Conservation (phyloP, 345 rosid genomes). For the Crucihimalaya himalaica region DNA sequence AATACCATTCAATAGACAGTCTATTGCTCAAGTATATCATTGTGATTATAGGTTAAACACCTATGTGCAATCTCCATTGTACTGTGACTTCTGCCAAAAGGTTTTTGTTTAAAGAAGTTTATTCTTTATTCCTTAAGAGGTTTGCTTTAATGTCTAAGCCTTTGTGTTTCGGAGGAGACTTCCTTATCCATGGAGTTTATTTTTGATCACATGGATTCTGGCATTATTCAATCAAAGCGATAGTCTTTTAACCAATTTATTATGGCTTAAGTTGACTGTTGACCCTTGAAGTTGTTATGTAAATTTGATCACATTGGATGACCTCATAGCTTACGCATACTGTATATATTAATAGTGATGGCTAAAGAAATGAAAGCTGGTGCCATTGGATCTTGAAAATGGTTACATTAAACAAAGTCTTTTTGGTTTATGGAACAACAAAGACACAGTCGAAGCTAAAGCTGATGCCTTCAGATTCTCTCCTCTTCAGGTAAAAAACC, state of each 20-base stretch:
- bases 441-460: conserved; percentile 19
- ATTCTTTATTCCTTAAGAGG: background rate
- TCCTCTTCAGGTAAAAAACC: conserved; percentile 24
- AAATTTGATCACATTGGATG: conserved; percentile 1
- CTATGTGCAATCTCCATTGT: background rate
- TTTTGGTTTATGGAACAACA: conserved; percentile 24
- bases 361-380: background rate
- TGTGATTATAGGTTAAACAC: conserved; percentile 7
- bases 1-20: background rate
- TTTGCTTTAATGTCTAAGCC: background rate
- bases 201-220: background rate
- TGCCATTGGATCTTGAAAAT: conserved; percentile 4
- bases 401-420: conserved; percentile 15
- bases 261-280: background rate
- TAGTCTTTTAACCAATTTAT: background rate
- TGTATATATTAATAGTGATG: background rate
- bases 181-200: too few species aligned
- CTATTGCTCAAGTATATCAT: background rate
- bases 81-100: background rate
- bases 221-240: background rate
- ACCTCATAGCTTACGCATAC: background rate
- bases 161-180: background rate
- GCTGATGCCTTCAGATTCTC: conserved; percentile 14
- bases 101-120: background rate
- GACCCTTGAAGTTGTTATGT: background rate